phyloP scores from a whole-genome alignment of 805 yeast species.

The Lipomyces anomalus region DNA sequence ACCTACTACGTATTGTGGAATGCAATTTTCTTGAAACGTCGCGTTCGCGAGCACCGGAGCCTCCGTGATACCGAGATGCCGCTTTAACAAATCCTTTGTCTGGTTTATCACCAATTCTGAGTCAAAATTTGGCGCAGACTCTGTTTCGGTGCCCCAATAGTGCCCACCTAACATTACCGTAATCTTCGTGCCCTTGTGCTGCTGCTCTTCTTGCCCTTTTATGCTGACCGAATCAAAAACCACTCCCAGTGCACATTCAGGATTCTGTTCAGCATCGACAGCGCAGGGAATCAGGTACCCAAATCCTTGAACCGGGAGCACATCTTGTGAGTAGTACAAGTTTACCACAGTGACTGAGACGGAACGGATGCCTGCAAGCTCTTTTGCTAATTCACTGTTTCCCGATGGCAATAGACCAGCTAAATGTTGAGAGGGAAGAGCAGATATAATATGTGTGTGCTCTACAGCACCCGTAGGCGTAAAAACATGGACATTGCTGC shows the following conservation, averaged over 20 bases:
- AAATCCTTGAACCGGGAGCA: conserved; percentile 59
- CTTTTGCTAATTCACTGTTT: background rate
- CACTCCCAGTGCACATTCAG: conserved; percentile 67
- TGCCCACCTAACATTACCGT: conserved; percentile 94
- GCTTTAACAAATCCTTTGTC: conserved; percentile 38
- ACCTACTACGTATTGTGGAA: conserved; percentile 58
- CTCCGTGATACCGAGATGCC: conserved; percentile 37
- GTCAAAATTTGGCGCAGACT: conserved; percentile 24
- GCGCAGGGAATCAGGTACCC: conserved; percentile 78
- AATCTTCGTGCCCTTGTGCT: conserved; percentile 50
- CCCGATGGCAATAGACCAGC: conserved; percentile 2
- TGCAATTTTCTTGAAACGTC: conserved; percentile 49
- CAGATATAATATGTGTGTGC: conserved; percentile 32
- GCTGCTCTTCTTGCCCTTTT: conserved; percentile 6
- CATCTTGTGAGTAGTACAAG: conserved; percentile 44
- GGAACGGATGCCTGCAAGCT: conserved; percentile 42
- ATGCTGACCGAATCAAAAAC: conserved; percentile 75
- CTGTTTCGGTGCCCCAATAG: conserved; percentile 36
- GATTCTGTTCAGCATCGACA: conserved; percentile 38
- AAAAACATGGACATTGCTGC: no score
- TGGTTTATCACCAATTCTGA: conserved; percentile 27
- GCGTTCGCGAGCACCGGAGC: conserved; percentile 34
- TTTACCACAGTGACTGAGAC: conserved; percentile 64
- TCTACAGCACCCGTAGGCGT: no score
- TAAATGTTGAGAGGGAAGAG: conserved; percentile 17